Percentiles rank a stretch among this genome's conserved stretches.
phyloP scores from a whole-genome alignment of 2,329 filamentous ascomycete species.

The Madurella mycetomatis region DNA sequence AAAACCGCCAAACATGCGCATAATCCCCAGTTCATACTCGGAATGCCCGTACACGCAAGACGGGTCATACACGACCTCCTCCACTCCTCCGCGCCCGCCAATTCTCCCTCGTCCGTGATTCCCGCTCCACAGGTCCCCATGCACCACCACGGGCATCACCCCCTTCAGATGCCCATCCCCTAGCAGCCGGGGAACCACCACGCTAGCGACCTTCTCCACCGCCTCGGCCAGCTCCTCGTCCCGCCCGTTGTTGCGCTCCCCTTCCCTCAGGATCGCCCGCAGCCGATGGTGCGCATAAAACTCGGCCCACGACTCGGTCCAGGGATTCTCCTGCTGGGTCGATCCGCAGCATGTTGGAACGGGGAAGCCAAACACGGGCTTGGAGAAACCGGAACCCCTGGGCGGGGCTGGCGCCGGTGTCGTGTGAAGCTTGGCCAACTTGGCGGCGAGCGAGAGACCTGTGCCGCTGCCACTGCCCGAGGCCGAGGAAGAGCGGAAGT shows the following conservation, averaged over 20 bases:
- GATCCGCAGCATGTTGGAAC: conserved; percentile 82
- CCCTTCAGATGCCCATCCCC: conserved; percentile 60
- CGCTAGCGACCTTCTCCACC: conserved; percentile 58
- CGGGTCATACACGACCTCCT: conserved; percentile 80
- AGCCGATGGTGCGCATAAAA: conserved; percentile 80
- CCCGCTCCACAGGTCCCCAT: conserved; percentile 92
- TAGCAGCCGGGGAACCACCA: conserved; percentile 73
- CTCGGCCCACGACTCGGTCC: conserved; percentile 69
- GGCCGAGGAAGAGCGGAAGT: conserved; percentile 47
- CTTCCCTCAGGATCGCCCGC: conserved; percentile 56
- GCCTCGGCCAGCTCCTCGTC: conserved; percentile 59
- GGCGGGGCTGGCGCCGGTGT: conserved; percentile 64
- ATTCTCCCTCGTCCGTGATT: conserved; percentile 70
- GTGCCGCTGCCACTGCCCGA: conserved; percentile 33
- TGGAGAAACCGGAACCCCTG: conserved; percentile 40
- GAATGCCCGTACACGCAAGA: conserved; percentile 78
- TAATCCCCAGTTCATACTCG: conserved; percentile 90
- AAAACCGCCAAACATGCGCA: conserved; percentile 95
- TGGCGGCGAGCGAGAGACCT: conserved; percentile 61
- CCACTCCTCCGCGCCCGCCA: conserved; percentile 47
- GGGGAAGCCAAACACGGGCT: conserved; percentile 75
- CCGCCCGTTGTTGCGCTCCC: conserved; percentile 56
- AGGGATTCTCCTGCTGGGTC: conserved; percentile 76
- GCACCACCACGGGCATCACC: conserved; percentile 73
- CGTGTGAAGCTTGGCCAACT: conserved; percentile 74